Conservation (phyloP, 2,329 filamentous ascomycete species). For the Sclerotinia borealis region DNA sequence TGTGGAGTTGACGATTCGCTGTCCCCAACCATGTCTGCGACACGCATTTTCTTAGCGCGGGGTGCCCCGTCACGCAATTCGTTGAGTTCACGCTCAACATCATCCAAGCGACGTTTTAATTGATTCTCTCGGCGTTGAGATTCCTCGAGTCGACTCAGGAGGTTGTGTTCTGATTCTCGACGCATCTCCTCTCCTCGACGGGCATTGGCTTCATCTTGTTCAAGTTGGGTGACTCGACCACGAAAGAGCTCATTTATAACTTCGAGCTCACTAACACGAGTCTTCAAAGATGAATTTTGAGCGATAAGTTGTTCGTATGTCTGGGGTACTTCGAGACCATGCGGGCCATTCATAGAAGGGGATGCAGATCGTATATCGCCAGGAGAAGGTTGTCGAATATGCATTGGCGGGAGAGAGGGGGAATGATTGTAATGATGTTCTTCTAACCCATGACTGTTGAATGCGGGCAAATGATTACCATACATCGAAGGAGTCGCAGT, state of each 20-base stretch:
- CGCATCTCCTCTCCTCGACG: constrained; percentile 54
- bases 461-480: constrained; percentile 69
- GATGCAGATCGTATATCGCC: constrained; percentile 42
- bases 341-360: constrained; percentile 44
- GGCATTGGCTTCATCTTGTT: constrained; percentile 67
- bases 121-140: constrained; percentile 73
- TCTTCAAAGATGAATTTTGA: constrained; percentile 83
- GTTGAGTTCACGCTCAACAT: constrained; percentile 55
- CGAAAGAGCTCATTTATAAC: constrained; percentile 84
- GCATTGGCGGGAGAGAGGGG: constrained; percentile 44
- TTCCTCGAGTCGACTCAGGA: constrained; percentile 65
- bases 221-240: constrained; percentile 67
- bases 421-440: constrained; percentile 58
- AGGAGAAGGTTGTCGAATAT: constrained; percentile 53
- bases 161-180: constrained; percentile 46
- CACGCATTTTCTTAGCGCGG: constrained; percentile 48
- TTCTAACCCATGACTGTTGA: constrained; percentile 64
- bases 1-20: constrained; percentile 31
- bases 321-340: constrained; percentile 64
- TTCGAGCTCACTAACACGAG: constrained; percentile 89
- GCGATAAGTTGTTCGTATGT: constrained; percentile 75
- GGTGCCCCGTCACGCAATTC: constrained; percentile 40
- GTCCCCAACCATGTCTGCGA: constrained; percentile 42
- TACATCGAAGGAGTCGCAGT: constrained; percentile 73
- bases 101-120: constrained; percentile 74